Evolutionary conservation across 2,329 filamentous ascomycete species (phyloP).

Genomic region (Basipetospora chlamydospora): DNA sequence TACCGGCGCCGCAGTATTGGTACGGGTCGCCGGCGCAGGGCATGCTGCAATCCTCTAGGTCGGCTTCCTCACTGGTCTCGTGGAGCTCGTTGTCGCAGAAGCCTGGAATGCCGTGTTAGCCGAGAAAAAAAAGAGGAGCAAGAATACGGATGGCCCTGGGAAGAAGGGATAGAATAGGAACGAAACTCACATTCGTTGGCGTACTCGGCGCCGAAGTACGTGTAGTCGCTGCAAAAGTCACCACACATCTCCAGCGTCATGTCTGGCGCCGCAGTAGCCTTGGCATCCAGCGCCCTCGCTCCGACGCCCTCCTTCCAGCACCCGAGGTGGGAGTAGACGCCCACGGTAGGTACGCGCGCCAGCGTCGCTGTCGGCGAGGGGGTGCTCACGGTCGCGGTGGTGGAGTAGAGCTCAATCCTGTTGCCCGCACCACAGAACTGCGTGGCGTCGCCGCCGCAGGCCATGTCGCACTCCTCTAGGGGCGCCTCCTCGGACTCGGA

Average conservation of each 20-base stretch:
- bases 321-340: constrained; percentile 21
- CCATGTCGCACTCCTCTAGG: constrained; percentile 21
- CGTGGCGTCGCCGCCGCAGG: constrained; percentile 24
- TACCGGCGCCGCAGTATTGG: constrained; percentile 20
- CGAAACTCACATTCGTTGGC: constrained; percentile 9
- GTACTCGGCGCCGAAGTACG: constrained; percentile 19
- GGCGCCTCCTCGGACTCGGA: constrained; percentile 14
- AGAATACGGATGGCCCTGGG: neutral
- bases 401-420: constrained; percentile 28
- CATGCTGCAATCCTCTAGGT: constrained; percentile 20
- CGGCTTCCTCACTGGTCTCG: constrained; percentile 13
- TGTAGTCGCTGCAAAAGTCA: constrained; percentile 22
- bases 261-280: constrained; percentile 9
- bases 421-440: constrained; percentile 28
- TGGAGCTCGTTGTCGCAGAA: constrained; percentile 21
- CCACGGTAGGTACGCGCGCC: constrained; percentile 18
- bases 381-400: constrained; percentile 19
- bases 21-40: constrained; percentile 17
- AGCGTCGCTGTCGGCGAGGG: constrained; percentile 16
- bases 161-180: neutral
- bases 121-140: neutral
- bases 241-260: constrained; percentile 26
- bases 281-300: constrained; percentile 19
- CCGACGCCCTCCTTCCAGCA: constrained; percentile 25
- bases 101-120: constrained; percentile 12